Conservation (phyloP, 495 filamentous ascomycete genomes). For the Podospora pseudocomata region DNA sequence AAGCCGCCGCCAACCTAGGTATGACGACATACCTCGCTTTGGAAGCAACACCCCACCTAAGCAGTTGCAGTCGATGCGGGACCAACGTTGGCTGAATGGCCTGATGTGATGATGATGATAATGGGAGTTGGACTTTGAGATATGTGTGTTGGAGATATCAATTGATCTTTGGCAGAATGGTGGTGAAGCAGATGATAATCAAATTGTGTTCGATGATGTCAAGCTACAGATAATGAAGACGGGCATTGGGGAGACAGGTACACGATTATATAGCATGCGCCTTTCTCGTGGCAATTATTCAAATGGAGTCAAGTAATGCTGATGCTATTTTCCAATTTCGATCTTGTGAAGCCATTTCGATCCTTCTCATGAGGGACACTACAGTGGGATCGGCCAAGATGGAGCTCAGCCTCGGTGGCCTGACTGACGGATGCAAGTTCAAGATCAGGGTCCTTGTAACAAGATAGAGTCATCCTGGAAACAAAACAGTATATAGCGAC, state of each 20-base stretch:
- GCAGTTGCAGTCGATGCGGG: background rate
- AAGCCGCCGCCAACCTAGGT: background rate
- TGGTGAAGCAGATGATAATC: background rate
- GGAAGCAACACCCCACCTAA: background rate
- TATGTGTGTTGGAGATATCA: background rate
- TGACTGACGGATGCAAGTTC: background rate
- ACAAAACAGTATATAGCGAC: background rate
- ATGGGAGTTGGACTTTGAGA: background rate
- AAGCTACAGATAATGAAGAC: background rate
- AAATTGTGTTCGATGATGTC: background rate
- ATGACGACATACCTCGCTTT: background rate
- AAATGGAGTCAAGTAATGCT: background rate
- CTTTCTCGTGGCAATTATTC: background rate
- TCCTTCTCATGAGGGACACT: background rate
- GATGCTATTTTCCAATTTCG: background rate
- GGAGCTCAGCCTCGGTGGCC: background rate
- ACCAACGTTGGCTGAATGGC: background rate
- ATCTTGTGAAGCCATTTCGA: background rate
- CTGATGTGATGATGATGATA: background rate
- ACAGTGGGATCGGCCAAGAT: background rate
- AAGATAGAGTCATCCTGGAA: background rate
- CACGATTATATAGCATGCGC: background rate
- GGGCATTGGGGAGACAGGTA: background rate
- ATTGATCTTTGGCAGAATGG: background rate
- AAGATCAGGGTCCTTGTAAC: no score